A percentile compares a stretch with the other conserved stretches of the same genome.
phyloP scores from a whole-genome alignment of 2,329 filamentous ascomycete genomes.

The Neoarthrinium moseri region DNA sequence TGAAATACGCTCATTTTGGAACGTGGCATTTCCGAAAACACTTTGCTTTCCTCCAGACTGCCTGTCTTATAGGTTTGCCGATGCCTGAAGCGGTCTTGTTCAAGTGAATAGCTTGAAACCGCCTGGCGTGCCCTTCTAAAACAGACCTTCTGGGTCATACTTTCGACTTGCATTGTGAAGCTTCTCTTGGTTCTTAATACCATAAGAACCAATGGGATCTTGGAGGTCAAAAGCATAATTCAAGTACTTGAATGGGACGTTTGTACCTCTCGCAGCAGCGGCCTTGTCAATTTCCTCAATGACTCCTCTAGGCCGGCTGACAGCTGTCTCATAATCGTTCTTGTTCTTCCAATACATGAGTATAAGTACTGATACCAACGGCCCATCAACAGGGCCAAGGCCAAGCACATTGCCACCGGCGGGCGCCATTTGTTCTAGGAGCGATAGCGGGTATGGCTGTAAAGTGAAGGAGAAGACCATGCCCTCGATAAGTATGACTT shows the following conservation, averaged over 20 bases:
- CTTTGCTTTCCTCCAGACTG: too few species aligned
- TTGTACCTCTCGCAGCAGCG: not conserved
- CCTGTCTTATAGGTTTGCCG: too few species aligned
- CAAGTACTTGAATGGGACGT: not conserved
- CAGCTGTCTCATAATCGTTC: not conserved
- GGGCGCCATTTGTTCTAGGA: not conserved
- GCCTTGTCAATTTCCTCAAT: not conserved
- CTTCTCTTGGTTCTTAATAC: not conserved
- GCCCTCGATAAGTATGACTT: not conserved
- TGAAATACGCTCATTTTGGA: too few species aligned
- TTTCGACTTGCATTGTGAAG: not conserved
- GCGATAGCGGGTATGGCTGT: not conserved
- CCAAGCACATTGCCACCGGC: slow-evolving; percentile 4
- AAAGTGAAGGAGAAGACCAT: slow-evolving; percentile 1
- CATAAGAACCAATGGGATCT: not conserved
- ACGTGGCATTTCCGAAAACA: too few species aligned
- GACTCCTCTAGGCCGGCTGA: too few species aligned
- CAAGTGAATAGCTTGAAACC: not conserved
- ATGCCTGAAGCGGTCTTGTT: not conserved
- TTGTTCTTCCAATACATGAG: not conserved
- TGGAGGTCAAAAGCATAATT: not conserved
- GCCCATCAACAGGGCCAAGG: not conserved
- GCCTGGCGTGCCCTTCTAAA: not conserved
- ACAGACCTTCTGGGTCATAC: not conserved
- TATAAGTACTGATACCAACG: not conserved